Conservation (phyloP, 257 asterid species). For the Paulownia fortunei region DNA sequence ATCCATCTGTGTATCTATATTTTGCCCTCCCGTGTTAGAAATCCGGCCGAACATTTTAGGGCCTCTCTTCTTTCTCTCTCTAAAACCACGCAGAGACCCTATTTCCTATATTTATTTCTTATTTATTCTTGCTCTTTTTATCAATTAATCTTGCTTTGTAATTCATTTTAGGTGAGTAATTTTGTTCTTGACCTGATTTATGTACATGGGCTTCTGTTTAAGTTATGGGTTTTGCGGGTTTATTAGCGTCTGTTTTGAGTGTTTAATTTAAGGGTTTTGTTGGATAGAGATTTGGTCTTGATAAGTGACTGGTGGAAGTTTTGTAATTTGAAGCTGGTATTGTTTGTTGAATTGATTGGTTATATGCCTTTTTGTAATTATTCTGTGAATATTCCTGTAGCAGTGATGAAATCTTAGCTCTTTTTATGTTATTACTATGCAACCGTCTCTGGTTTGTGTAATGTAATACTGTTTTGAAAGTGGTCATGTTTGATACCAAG, state of each 20-base stretch:
- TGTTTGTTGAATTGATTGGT: constrained; percentile 19
- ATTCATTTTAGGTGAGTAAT: constrained; percentile 28
- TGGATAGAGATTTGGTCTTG: constrained; percentile 5
- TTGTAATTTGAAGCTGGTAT: constrained; percentile 15
- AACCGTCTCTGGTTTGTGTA: constrained; percentile 3
- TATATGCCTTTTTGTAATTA: constrained; percentile 7
- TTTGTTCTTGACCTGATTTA: constrained; percentile 22
- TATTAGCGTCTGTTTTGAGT: too few relatives aligned
- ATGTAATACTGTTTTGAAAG: too few relatives aligned
- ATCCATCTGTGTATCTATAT: constrained; percentile 38
- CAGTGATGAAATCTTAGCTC: too few relatives aligned
- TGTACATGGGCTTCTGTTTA: constrained; percentile 21
- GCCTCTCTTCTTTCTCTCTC: constrained; percentile 36
- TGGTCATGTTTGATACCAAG: constrained; percentile 23
- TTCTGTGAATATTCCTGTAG: too few relatives aligned
- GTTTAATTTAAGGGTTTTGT: constrained; percentile 17
- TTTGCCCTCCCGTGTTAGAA: too few relatives aligned
- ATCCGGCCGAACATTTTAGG: constrained; percentile 42
- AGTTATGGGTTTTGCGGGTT: constrained; percentile 13
- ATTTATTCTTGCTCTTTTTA: background rate
- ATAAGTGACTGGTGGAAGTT: background rate
- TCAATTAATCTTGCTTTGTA: background rate
- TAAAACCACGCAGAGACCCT: constrained; percentile 19
- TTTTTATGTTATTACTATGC: background rate
- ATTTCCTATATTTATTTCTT: background rate